Percentiles rank a stretch among this genome's conserved stretches.
phyloP scores from a whole-genome alignment of 2,329 filamentous ascomycete genomes.

The Epichloe sp. region DNA sequence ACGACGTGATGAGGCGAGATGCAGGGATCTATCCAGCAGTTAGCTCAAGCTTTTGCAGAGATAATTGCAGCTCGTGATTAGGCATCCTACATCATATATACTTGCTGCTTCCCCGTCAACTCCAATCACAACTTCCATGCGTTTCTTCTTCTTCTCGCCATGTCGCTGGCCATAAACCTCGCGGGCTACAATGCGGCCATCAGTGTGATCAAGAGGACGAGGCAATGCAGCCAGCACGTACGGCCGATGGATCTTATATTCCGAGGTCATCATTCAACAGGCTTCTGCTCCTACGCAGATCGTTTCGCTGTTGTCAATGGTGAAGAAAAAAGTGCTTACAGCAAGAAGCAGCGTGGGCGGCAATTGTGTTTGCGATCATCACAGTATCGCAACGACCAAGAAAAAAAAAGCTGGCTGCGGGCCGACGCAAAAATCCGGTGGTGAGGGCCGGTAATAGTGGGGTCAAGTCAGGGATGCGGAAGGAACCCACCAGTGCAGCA shows the following conservation, averaged over 20 bases:
- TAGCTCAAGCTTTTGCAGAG: neutral
- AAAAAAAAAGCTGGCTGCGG: slow-evolving; percentile 21
- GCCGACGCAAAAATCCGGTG: slow-evolving; percentile 23
- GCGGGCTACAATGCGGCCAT: slow-evolving; percentile 40
- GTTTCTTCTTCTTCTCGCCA: slow-evolving; percentile 46
- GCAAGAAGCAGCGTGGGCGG: neutral
- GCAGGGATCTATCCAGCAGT: slow-evolving; percentile 38
- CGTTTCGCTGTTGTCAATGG: neutral
- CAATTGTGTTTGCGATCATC: neutral
- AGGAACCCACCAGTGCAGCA: neutral
- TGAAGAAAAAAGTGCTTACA: neutral
- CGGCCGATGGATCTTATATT: slow-evolving; percentile 51
- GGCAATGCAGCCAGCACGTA: slow-evolving; percentile 49
- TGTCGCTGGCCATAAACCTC: slow-evolving; percentile 48
- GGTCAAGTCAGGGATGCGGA: slow-evolving; percentile 5
- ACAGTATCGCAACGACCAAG: slow-evolving; percentile 9
- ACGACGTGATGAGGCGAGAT: slow-evolving; percentile 50
- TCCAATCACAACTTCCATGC: slow-evolving; percentile 49
- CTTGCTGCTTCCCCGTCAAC: slow-evolving; percentile 53
- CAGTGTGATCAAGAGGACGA: slow-evolving; percentile 39
- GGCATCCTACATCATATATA: slow-evolving; percentile 46
- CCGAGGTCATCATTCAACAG: slow-evolving; percentile 35
- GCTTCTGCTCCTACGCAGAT: neutral
- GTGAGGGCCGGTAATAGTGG: slow-evolving; percentile 14
- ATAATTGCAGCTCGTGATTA: neutral